phyloP scores from a whole-genome alignment of 2,329 filamentous ascomycete genomes.

The Colletotrichum musae region DNA sequence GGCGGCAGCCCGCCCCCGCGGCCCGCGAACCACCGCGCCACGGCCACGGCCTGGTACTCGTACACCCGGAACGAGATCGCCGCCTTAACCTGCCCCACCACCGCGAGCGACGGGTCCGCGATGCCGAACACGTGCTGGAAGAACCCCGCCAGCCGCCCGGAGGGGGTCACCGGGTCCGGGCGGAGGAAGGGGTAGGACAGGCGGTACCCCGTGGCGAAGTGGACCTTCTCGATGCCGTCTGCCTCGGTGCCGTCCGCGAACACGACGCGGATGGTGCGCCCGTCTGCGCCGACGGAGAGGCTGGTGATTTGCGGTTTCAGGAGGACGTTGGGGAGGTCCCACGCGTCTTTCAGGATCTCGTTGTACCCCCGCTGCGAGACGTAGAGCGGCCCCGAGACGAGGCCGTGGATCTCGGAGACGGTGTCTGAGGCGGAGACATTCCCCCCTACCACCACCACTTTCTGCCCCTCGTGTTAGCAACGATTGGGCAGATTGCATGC shows the following conservation, averaged over 20 bases:
- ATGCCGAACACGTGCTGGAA: conserved; percentile 55
- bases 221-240: conserved; percentile 66
- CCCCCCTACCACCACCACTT: conserved; percentile 69
- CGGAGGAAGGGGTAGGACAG: conserved; percentile 69
- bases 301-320: conserved; percentile 59
- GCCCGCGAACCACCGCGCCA: conserved; percentile 53
- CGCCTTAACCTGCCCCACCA: conserved; percentile 52
- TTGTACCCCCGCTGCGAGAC: conserved; percentile 62
- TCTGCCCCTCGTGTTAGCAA: conserved; percentile 48
- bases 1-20: conserved; percentile 47
- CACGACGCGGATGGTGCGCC: conserved; percentile 50
- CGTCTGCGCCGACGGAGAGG: conserved; percentile 51
- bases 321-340: conserved; percentile 64
- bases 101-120: conserved; percentile 51
- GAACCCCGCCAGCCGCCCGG: conserved; percentile 49
- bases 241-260: conserved; percentile 67
- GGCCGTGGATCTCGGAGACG: conserved; percentile 63
- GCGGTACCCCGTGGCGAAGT: conserved; percentile 73
- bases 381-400: conserved; percentile 62
- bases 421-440: conserved; percentile 72
- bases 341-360: conserved; percentile 65
- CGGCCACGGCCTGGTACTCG: conserved; percentile 55
- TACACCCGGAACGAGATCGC: conserved; percentile 55
- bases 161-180: conserved; percentile 45
- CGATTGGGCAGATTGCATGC: no score